A percentile compares a stretch with the other conserved stretches of the same genome.
Evolutionary conservation across 768 basidiomycete genomes (phyloP).

Genomic region (Termitomyces sp.): DNA sequence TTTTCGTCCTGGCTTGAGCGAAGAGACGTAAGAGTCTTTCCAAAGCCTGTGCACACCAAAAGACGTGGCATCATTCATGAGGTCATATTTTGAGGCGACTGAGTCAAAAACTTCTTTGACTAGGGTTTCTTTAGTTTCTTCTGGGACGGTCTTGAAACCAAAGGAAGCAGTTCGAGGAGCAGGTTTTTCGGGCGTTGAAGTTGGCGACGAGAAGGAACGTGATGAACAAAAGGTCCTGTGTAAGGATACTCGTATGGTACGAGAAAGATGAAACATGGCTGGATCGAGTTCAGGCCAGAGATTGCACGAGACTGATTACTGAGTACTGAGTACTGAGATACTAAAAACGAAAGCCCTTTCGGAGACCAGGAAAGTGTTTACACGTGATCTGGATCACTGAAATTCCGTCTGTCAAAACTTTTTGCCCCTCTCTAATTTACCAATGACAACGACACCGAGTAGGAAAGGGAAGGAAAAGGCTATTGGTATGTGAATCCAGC

Average conservation of each 20-base stretch:
- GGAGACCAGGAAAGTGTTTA: too few species aligned
- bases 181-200: constrained; percentile 4
- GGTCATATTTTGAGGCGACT: constrained; percentile 91
- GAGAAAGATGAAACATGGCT: constrained; percentile 11
- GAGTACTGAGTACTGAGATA: too few species aligned
- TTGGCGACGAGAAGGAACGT: constrained; percentile 19
- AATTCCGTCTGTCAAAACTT: neutral
- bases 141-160: constrained; percentile 86
- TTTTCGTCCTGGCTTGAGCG: constrained; percentile 69
- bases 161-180: constrained; percentile 70
- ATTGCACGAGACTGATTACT: too few species aligned
- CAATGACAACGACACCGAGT: constrained; percentile 13
- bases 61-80: constrained; percentile 99
- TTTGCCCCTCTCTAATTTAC: neutral
- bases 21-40: constrained; percentile 87
- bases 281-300: neutral
- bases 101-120: constrained; percentile 94
- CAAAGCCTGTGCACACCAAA: constrained; percentile 93
- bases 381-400: constrained; percentile 14
- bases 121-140: constrained; percentile 80
- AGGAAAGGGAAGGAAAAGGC: constrained; percentile 48
- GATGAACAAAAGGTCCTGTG: neutral
- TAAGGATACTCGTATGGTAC: constrained; percentile 4
- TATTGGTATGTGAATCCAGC: constrained; percentile 21
- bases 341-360: too few species aligned